Conservation (phyloP, 2,329 filamentous ascomycete species). For the Fusarium citri region DNA sequence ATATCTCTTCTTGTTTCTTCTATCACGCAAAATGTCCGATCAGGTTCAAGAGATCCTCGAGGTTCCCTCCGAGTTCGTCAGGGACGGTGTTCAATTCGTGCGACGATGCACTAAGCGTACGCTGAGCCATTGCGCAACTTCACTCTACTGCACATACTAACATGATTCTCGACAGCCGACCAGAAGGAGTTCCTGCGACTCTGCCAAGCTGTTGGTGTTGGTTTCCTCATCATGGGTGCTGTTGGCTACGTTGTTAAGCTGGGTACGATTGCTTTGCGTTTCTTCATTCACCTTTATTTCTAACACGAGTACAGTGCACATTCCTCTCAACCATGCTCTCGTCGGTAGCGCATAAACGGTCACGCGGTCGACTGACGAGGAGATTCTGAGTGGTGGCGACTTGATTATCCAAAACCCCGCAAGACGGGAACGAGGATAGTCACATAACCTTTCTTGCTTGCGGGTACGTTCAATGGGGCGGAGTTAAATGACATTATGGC, state of each 20-base stretch:
- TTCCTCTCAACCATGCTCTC: constrained; percentile 77
- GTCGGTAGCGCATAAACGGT: constrained; percentile 70
- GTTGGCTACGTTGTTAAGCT: constrained; percentile 79
- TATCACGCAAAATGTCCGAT: constrained; percentile 66
- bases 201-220: constrained; percentile 72
- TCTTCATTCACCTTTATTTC: background rate
- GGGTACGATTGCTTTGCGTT: constrained; percentile 58
- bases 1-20: constrained; percentile 12
- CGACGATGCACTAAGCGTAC: constrained; percentile 72
- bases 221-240: constrained; percentile 77
- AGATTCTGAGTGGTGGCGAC: constrained; percentile 34
- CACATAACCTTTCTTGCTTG: constrained; percentile 42
- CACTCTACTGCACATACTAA: constrained; percentile 2
- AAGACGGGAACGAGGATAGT: constrained; percentile 23
- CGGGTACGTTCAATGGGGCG: constrained; percentile 43
- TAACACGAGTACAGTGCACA: constrained; percentile 65
- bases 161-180: constrained; percentile 49
- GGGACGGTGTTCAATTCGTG: constrained; percentile 71
- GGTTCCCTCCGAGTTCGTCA: constrained; percentile 73
- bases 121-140: constrained; percentile 41
- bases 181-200: constrained; percentile 59
- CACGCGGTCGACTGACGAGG: constrained; percentile 46
- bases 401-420: constrained; percentile 30
- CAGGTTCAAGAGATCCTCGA: constrained; percentile 78
- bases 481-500: constrained; percentile 46